Base-by-base conservation (phyloP, 2,329 filamentous ascomycete genomes). In the Arthrobotrys pseudoclavata region DNA sequence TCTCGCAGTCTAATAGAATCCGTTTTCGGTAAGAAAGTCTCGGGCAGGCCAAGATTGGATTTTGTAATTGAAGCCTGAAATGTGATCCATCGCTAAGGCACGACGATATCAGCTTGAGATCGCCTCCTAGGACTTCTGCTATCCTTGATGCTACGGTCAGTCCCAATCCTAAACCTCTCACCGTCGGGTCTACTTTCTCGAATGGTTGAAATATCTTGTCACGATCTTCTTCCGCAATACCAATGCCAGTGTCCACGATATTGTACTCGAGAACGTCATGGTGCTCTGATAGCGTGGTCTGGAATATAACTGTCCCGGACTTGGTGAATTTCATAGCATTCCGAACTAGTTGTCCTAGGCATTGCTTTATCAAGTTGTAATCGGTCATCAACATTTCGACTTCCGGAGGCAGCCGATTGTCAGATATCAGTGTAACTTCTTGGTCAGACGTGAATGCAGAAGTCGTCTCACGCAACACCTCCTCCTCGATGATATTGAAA, bases 301-400 rank as follows among this genome's bases (percentile, higher is more conserved):
- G 83, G 0, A 86, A 81, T 2, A 82, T 81, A 1, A 86, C 82
- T 1, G 83, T 81, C 7, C 85, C 85, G 3, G 82, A 67, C 3
- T 80, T 72, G 0, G 85, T 84, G 37, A 84, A 84, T 24, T 86
- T 85, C 0, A 86, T 81, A 0, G 85, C 84, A 52, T 86, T 86
- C 3, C 83, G 67, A 2, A 86, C 75, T 0, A 86, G 76, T 0
- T 85, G 84, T 2, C 85, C 83, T 0, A 86, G 69, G 47, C 84
- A 85, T 42, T 86, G 84, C n/a, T 84, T 82, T 4, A 86, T 81
- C 0, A 86, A 80, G 0, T 80, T 81, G 13, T 84, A 74, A 52
- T 86, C 85, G 3, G 84, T 81, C 0, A 80, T 80, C 3, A 86
- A 72, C 7, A 82, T 81, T 53, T 83, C 81, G 15, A 79, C 82